Percentiles rank a stretch among this genome's conserved stretches.
Evolutionary conservation across 192 early-diverging fungal genomes (phyloP).

Genomic region (Backusella psychrophila): DNA sequence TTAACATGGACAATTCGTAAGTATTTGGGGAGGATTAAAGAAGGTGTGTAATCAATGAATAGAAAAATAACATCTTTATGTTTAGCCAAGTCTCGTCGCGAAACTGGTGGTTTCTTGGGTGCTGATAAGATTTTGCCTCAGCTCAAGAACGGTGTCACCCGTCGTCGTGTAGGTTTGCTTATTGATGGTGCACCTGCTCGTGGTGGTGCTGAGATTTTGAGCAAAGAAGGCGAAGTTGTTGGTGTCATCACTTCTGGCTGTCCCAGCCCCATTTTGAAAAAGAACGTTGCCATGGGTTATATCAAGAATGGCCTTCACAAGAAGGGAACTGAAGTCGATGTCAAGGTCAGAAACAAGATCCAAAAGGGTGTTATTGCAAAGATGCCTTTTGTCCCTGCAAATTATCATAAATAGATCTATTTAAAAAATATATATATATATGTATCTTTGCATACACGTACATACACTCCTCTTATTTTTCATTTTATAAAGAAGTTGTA

Average conservation of each 20-base stretch:
- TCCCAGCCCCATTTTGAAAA: constrained; percentile 86
- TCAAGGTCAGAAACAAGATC: constrained; percentile 84
- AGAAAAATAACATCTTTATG: neutral
- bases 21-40: neutral
- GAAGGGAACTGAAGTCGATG: constrained; percentile 85
- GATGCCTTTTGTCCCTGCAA: constrained; percentile 93
- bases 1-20: constrained; percentile 93
- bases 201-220: constrained; percentile 67
- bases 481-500: neutral
- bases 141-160: constrained; percentile 73
- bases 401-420: constrained; percentile 64
- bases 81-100: constrained; percentile 76
- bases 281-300: constrained; percentile 98
- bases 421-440: neutral
- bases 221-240: constrained; percentile 58
- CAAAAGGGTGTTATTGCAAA: constrained; percentile 84
- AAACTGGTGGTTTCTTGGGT: constrained; percentile 92
- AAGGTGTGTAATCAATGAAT: neutral
- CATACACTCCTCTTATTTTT: neutral
- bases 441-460: neutral
- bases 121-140: constrained; percentile 82
- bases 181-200: constrained; percentile 95
- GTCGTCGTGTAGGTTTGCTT: constrained; percentile 86
- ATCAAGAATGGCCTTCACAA: constrained; percentile 89
- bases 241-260: constrained; percentile 92